These are phyloP conservation scores for Tetrapyrgos nigripes DNA, from an alignment of 1,284 basidiomycete genomes.

Conservation along the genomic window DNA sequence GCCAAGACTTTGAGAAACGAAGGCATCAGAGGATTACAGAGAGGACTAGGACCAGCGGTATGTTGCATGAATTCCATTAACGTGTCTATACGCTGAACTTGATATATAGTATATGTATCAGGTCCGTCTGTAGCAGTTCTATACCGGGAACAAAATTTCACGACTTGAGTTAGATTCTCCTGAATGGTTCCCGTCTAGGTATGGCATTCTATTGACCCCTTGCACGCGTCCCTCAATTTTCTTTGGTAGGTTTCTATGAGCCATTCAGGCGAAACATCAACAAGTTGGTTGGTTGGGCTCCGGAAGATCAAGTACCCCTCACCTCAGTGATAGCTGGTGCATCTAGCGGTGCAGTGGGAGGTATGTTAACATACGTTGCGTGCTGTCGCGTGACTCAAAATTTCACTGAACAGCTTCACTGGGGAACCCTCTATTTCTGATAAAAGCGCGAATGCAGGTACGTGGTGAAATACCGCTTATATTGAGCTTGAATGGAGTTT, in stretches of 20 bases:
- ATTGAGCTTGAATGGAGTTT: conserved; percentile 1
- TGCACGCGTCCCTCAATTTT: conserved; percentile 4
- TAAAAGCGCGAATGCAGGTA: conserved; percentile 98
- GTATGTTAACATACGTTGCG: conserved; percentile 48
- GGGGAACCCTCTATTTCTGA: conserved; percentile 94
- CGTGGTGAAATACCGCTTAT: conserved; percentile 23
- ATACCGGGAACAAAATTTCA: conserved; percentile 5
- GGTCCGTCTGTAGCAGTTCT: conserved; percentile 44
- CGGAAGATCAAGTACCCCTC: conserved; percentile 69
- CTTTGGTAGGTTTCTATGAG: conserved; percentile 87
- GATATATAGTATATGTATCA: conserved; percentile 84
- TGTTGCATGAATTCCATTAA: conserved; percentile 40
- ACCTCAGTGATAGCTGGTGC: conserved; percentile 89
- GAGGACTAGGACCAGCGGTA: conserved; percentile 90
- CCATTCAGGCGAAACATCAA: conserved; percentile 85
- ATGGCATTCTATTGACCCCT: conserved; percentile 27
- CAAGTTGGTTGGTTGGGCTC: conserved; percentile 65
- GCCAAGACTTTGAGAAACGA: conserved; percentile 92
- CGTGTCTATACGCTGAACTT: conserved; percentile 23
- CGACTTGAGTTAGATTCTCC: conserved; percentile 66
- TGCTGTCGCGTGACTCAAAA: conserved; percentile 9
- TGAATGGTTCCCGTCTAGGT: conserved; percentile 96
- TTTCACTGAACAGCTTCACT: conserved; percentile 68
- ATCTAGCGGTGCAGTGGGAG: conserved; percentile 88
- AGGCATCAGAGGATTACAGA: conserved; percentile 89